Conservation (phyloP, 225 moss, liverwort and hornwort species). For the Polytrichum commune region DNA sequence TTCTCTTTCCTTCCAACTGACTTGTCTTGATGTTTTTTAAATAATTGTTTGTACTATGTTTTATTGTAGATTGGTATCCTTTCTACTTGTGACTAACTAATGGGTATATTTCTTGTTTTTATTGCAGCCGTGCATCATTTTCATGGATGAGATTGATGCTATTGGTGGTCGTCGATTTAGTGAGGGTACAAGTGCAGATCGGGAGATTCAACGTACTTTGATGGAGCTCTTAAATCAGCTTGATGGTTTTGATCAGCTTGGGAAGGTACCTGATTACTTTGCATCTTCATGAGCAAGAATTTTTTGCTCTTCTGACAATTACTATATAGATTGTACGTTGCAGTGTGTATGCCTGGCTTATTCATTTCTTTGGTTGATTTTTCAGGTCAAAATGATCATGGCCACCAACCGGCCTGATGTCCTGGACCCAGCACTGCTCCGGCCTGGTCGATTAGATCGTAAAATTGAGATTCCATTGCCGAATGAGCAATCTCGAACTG, state of each 20-base stretch:
- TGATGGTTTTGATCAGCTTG: conserved; percentile 57
- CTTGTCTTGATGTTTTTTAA: neutral
- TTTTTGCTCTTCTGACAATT: neutral
- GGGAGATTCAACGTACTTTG: conserved; percentile 85
- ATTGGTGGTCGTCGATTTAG: conserved; percentile 84
- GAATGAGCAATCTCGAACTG: conserved; percentile 94
- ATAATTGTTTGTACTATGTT: too few relatives aligned
- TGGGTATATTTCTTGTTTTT: neutral
- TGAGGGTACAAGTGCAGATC: conserved; percentile 86
- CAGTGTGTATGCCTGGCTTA: neutral
- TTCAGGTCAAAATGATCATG: conserved; percentile 92
- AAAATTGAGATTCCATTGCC: conserved; percentile 92
- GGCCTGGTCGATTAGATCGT: conserved; percentile 86
- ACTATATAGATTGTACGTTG: neutral
- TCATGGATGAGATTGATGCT: conserved; percentile 94
- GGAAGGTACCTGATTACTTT: conserved; percentile 27
- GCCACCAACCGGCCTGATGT: conserved; percentile 92
- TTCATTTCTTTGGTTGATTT: conserved; percentile 15
- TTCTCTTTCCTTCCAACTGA: neutral
- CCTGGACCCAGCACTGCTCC: conserved; percentile 79
- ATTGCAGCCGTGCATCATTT: conserved; percentile 74
- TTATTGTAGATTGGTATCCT: too few relatives aligned
- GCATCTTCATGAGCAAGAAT: neutral
- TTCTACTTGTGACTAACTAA: neutral
- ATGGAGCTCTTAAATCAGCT: conserved; percentile 95